phyloP scores from a whole-genome alignment of 805 yeast species.

The Sugiyamaella qingdaonensis region DNA sequence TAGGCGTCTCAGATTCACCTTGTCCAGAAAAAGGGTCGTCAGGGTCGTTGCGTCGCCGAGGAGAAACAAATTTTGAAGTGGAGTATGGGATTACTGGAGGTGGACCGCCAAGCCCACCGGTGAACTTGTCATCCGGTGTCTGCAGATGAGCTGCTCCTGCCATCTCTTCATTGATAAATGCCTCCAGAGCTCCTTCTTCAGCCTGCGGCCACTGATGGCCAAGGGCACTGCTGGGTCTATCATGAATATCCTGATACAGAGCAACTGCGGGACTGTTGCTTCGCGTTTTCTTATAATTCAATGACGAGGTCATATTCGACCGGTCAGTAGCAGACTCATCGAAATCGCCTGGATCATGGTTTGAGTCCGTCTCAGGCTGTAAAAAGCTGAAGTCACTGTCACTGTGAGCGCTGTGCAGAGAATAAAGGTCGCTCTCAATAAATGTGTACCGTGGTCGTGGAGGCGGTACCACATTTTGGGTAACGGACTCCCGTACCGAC shows the following conservation, averaged over 20 bases:
- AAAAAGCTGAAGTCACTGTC: slow-evolving; percentile 18
- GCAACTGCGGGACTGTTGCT: neutral
- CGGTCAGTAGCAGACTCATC: neutral
- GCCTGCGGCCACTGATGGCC: neutral
- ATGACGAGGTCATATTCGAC: neutral
- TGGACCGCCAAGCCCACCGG: neutral
- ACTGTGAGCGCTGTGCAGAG: slow-evolving; percentile 5
- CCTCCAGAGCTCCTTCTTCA: neutral
- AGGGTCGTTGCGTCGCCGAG: neutral
- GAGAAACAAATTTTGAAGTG: too few relatives aligned
- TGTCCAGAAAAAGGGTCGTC: neutral
- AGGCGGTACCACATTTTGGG: slow-evolving; percentile 1
- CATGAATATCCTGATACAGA: neutral
- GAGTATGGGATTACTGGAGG: neutral
- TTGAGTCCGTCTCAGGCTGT: slow-evolving; percentile 1
- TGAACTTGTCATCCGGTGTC: neutral
- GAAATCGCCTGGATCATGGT: neutral
- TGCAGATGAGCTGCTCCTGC: neutral
- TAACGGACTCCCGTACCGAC: slow-evolving; percentile 10
- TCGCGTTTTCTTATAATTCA: neutral
- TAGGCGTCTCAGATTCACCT: neutral
- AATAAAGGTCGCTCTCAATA: slow-evolving; percentile 14
- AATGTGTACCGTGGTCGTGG: slow-evolving; percentile 13
- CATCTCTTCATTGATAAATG: neutral
- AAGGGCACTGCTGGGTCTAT: neutral